phyloP scores from a whole-genome alignment of 352 stramenopile species.

The Phytophthora pseudosyringae region DNA sequence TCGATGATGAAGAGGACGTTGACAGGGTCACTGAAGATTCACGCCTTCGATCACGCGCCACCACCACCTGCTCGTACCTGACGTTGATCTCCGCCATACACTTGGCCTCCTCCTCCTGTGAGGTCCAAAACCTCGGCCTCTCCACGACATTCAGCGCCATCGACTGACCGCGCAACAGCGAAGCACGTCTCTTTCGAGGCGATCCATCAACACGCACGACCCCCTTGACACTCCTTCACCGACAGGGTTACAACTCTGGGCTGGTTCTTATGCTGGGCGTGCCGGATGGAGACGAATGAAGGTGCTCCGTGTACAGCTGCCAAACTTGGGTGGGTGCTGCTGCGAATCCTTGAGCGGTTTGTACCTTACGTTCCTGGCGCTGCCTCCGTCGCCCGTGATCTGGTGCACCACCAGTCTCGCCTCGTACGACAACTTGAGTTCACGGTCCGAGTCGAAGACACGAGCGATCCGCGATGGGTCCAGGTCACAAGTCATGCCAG shows the following conservation, averaged over 20 bases:
- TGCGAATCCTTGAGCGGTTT: constrained; percentile 68
- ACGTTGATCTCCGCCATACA: constrained; percentile 34
- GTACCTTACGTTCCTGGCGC: constrained; percentile 53
- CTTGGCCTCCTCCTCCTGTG: constrained; percentile 30
- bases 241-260: constrained; percentile 7
- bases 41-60: constrained; percentile 1
- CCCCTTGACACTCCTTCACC: constrained; percentile 7
- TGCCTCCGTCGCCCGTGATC: constrained; percentile 29
- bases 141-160: constrained; percentile 32
- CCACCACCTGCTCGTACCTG: constrained; percentile 38
- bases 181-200: constrained; percentile 11
- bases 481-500: constrained; percentile 70
- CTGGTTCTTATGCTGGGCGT: too few relatives aligned
- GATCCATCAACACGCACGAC: neutral
- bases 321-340: constrained; percentile 43
- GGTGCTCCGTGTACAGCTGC: constrained; percentile 19
- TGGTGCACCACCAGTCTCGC: constrained; percentile 56
- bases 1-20: neutral
- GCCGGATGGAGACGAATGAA: neutral
- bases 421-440: constrained; percentile 79
- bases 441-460: constrained; percentile 56
- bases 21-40: constrained; percentile 3
- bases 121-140: constrained; percentile 38
- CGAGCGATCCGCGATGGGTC: constrained; percentile 59
- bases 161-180: constrained; percentile 14